Evolutionary conservation across 2,329 filamentous ascomycete species (phyloP), one percentile per base, ranked within the genome.

Genomic region (Neofusicoccum parvum): DNA sequence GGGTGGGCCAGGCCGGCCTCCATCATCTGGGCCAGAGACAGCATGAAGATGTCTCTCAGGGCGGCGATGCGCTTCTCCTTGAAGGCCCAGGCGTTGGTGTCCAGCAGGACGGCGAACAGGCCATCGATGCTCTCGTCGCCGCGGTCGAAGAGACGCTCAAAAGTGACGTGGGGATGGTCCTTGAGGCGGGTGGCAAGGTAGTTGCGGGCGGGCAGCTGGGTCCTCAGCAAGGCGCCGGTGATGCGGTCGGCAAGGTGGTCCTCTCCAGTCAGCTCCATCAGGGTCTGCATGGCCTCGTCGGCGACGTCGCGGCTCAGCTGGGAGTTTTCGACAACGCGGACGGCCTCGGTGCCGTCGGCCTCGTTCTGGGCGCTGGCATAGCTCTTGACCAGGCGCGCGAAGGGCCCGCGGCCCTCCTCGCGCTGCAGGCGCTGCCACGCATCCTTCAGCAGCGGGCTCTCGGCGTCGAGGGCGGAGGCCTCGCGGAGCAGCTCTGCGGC

Each of bases 1-100:
- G 87, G 85, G 67, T 86, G 77, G 65, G 97, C 92, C 72, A 94
- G 88, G 62, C 92, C 93, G 50, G 92, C 92, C 75, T 96, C 92
- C 89, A 97, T 96, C 71, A 97, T 82, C 72, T 91, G 90, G 27
- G 94, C 94, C 70, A 97, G 87, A 70, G 94, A 88, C 65, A 96
- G 86, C 72, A 90, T 86, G 65, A 90, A 90, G 72, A 90, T 82
- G 73, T 92, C 89, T 70, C 78, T 68, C 67, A 82, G 79, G 2
- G 79, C 80, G 11, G 74, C 72, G 34, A 72, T 85, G 79, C 79
- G 86, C 56, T 71, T 67, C 66, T 78, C 72, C 50, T 81, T 75
- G 23, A 75, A 73, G 1, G 71, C 65, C 82, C 82, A 84, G 15
- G 78, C 67, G 1, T 70, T 65, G 9, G 77, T 71, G 63, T 82